A percentile compares a stretch with the other conserved stretches of the same genome.
phyloP scores from a whole-genome alignment of 2,329 filamentous ascomycete species.

The Ambrosiella xylebori region DNA sequence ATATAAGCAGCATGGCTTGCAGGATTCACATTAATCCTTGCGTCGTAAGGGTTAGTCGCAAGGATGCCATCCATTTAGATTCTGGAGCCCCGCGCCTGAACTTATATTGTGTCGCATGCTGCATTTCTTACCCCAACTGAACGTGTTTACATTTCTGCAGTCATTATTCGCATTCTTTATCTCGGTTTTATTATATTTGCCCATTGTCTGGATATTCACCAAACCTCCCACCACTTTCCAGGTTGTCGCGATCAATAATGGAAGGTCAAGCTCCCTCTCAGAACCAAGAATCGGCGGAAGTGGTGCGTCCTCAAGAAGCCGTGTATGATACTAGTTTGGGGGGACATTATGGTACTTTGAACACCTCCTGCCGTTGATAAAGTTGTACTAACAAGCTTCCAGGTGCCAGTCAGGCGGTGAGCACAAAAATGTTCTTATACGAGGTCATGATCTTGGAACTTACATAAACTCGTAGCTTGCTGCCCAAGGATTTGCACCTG shows the following conservation, averaged over 20 bases:
- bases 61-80: neutral
- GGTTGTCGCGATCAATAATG: neutral
- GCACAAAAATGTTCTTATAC: neutral
- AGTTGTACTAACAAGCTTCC: conserved; percentile 14
- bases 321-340: conserved; percentile 59
- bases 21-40: neutral
- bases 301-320: conserved; percentile 41
- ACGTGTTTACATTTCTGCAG: too few species aligned
- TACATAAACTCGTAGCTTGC: conserved; percentile 43
- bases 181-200: too few species aligned
- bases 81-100: neutral
- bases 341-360: conserved; percentile 53
- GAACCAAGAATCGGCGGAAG: conserved; percentile 17
- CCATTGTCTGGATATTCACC: neutral
- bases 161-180: too few species aligned
- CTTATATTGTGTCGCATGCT: neutral
- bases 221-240: neutral
- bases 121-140: neutral
- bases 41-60: neutral
- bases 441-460: conserved; percentile 6
- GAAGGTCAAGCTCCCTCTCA: neutral
- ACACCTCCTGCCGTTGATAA: neutral
- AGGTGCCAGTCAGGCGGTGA: conserved; percentile 32
- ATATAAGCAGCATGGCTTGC: neutral
- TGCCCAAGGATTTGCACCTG: conserved; percentile 72